Conservation (phyloP, 2,329 filamentous ascomycete genomes). For the Microdochium nivale region DNA sequence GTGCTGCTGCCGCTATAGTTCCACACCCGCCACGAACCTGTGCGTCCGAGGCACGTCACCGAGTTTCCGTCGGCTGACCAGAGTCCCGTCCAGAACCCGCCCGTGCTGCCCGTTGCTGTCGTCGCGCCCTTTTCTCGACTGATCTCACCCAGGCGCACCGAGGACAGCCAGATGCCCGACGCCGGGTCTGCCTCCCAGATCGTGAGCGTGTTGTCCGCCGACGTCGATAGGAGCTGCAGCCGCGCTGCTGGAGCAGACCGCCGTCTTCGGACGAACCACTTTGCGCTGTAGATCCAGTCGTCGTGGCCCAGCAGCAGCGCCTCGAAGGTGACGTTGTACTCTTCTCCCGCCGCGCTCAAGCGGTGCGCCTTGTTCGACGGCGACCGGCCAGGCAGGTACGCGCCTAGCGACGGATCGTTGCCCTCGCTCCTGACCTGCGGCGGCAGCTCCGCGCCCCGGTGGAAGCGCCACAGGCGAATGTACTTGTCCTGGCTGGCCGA, state of each 20-base stretch:
- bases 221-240: conserved; percentile 75
- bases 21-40: conserved; percentile 91
- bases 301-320: conserved; percentile 90
- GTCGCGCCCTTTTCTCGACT: conserved; percentile 93
- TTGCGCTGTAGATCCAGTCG: conserved; percentile 92
- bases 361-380: conserved; percentile 85
- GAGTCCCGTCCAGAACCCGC: conserved; percentile 91
- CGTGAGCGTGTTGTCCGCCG: conserved; percentile 88
- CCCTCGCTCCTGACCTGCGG: conserved; percentile 43
- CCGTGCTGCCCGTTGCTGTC: conserved; percentile 89
- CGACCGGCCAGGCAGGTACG: conserved; percentile 57
- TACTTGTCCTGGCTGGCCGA: conserved; percentile 98
- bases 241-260: conserved; percentile 23
- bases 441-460: conserved; percentile 58
- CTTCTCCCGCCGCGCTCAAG: conserved; percentile 47
- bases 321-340: conserved; percentile 84
- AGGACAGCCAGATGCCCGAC: conserved; percentile 88
- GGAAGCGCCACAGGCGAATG: conserved; percentile 84
- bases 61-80: conserved; percentile 74
- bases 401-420: conserved; percentile 47
- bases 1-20: too few species aligned
- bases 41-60: conserved; percentile 78
- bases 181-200: conserved; percentile 81
- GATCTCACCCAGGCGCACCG: conserved; percentile 81
- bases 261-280: conserved; percentile 53